Conservation (phyloP, 495 filamentous ascomycete species). For the Penicillium riverlandense region DNA sequence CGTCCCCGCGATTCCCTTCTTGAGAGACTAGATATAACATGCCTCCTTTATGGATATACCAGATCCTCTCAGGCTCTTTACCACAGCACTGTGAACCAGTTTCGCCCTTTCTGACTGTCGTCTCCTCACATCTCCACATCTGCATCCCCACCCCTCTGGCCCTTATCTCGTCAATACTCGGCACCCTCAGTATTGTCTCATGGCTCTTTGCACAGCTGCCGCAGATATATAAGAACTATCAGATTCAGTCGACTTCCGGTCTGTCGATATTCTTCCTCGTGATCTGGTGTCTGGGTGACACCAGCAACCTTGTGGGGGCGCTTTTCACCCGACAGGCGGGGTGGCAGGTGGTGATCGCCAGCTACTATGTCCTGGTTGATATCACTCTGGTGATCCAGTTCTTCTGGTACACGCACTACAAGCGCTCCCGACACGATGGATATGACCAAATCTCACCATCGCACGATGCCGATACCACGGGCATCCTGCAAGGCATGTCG, state of each 20-base stretch:
- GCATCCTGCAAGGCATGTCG: slow-evolving; percentile 25
- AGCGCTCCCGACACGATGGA: slow-evolving; percentile 24
- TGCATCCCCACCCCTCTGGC: slow-evolving; percentile 63
- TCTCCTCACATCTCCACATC: slow-evolving; percentile 56
- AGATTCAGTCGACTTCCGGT: slow-evolving; percentile 57
- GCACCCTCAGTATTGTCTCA: slow-evolving; percentile 57
- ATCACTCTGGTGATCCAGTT: slow-evolving; percentile 56
- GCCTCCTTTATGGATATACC: slow-evolving; percentile 24
- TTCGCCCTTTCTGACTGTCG: slow-evolving; percentile 46
- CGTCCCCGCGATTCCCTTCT: too few species aligned
- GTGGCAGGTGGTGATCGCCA: slow-evolving; percentile 64
- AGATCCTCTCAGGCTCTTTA: slow-evolving; percentile 25
- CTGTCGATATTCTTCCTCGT: slow-evolving; percentile 61
- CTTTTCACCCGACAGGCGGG: slow-evolving; percentile 58
- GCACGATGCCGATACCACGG: slow-evolving; percentile 12
- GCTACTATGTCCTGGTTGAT: slow-evolving; percentile 65
- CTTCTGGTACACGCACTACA: slow-evolving; percentile 58
- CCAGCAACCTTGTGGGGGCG: slow-evolving; percentile 61
- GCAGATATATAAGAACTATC: slow-evolving; percentile 67
- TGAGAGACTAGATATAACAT: slow-evolving; percentile 9
- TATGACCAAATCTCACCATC: slow-evolving; percentile 16
- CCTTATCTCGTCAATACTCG: slow-evolving; percentile 57
- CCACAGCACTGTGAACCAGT: slow-evolving; percentile 59
- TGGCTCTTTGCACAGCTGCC: slow-evolving; percentile 76
- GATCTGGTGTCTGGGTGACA: slow-evolving; percentile 64